Base-by-base conservation (phyloP, 345 rosid genomes). In the Populus deltoides region DNA sequence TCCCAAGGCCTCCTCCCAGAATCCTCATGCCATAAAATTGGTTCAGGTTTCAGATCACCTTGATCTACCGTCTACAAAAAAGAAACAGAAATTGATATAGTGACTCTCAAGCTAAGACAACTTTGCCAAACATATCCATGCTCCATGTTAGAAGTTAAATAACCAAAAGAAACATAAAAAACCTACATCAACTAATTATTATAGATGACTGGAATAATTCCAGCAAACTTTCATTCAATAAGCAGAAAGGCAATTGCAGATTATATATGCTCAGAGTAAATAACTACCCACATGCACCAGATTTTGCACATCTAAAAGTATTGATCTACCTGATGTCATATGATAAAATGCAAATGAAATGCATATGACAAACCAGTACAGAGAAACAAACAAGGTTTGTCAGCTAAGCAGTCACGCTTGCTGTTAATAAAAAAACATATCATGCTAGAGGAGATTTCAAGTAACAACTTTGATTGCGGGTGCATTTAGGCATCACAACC, bases 11-110 rank as follows among this genome's bases (percentile, higher is more conserved):
- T 86, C 84, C 88, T 84, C 77, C 88, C 73, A 79, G 83, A 77
- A 75, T 92, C 95, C 82, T 92, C 97, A 81, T 93, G 99, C 99
- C 99, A 96, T 76, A 96, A 78, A 74, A 71, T 80, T 79, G 91
- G 87, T 47, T 59, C 88, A 75, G 88, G 85, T 83, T 91, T 89
- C 81, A 92, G 41, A 87, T 93, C 97, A 74, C 85, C 87, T 9
- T 59, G 59, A 43, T 84, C 77, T 73, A 96, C 90, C 36, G 77
- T 85, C 99, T 95, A 90, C 62, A 80, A 79, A 67, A 51, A 36
- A 74, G 6, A 33, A 47, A 47, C 25, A 77, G 43, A 63, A 66
- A 43, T 77, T 27, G 49, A 69, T 16, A 77, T 16, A 22, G 51
- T 15, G 24, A 66, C 6, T 57, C 13, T 83, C 66, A 53, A 51